phyloP scores from a whole-genome alignment of 305 asterid genomes.

The Rubia peregrina region DNA sequence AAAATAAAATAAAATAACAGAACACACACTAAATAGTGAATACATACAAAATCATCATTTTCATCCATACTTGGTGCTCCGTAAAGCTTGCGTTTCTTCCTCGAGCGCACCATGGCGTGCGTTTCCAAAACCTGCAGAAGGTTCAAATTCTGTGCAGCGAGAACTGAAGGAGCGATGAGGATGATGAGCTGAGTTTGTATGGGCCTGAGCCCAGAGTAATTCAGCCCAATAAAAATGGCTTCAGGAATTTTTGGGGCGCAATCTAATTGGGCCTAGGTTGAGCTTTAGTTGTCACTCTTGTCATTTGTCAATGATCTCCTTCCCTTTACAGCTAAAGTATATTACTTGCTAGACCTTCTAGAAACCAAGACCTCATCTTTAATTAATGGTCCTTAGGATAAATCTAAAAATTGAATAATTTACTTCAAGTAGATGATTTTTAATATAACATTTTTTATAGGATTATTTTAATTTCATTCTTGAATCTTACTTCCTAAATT shows the following conservation, averaged over 20 bases:
- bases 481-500: too few relatives aligned
- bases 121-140: not conserved
- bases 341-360: too few relatives aligned
- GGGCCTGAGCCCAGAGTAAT: too few relatives aligned
- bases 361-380: too few relatives aligned
- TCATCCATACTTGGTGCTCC: constrained; percentile 37
- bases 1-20: not conserved
- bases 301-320: not conserved
- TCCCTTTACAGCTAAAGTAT: too few relatives aligned
- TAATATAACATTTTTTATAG: too few relatives aligned
- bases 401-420: too few relatives aligned
- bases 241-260: not conserved
- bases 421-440: too few relatives aligned
- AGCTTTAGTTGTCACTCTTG: not conserved
- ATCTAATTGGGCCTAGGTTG: not conserved
- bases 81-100: constrained; percentile 33
- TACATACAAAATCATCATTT: not conserved
- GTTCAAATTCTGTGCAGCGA: not conserved
- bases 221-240: not conserved
- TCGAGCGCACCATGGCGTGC: constrained; percentile 15
- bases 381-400: too few relatives aligned
- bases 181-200: too few relatives aligned
- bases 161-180: not conserved
- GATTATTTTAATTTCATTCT: too few relatives aligned
- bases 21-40: not conserved